These are phyloP conservation scores for Glycine soja DNA, from an alignment of 306 rosid genomes.

Conservation along the genomic window DNA sequence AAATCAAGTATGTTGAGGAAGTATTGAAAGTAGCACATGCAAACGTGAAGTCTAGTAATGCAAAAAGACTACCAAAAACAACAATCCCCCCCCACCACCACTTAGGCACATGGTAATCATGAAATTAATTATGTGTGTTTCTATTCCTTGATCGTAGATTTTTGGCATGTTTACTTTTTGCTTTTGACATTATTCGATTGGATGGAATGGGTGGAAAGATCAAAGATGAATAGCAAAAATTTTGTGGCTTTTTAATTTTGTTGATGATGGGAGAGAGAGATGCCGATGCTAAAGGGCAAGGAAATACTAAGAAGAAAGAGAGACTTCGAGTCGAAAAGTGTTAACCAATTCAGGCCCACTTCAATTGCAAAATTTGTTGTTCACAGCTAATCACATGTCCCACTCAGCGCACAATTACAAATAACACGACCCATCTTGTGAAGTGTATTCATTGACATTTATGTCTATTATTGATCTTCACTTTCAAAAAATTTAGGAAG, in stretches of 20 bases:
- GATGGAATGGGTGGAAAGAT: constrained; percentile 29
- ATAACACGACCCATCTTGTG: not conserved
- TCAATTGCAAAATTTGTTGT: constrained; percentile 38
- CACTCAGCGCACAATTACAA: constrained; percentile 20
- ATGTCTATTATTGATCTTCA: not conserved
- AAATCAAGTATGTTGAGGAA: constrained; percentile 31
- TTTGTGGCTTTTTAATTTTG: constrained; percentile 1
- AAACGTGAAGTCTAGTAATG: constrained; percentile 40
- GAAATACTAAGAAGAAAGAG: not conserved
- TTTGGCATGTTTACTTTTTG: constrained; percentile 46
- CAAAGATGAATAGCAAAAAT: not conserved
- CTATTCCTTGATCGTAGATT: constrained; percentile 40
- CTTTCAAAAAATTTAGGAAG: not conserved
- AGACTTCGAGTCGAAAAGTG: constrained; percentile 7
- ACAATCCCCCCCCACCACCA: not conserved
- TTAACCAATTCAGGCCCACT: constrained; percentile 42
- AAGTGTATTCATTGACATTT: constrained; percentile 13
- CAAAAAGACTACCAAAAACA: constrained; percentile 35
- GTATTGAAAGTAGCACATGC: constrained; percentile 31
- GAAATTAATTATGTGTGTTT: constrained; percentile 44
- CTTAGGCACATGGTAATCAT: constrained; percentile 46
- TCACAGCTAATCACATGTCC: constrained; percentile 45
- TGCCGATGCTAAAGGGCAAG: not conserved
- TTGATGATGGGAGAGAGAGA: constrained; percentile 27
- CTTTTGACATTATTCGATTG: constrained; percentile 42